Conservation (phyloP, 441 rosid genomes). For the Euphorbia celastroides region DNA sequence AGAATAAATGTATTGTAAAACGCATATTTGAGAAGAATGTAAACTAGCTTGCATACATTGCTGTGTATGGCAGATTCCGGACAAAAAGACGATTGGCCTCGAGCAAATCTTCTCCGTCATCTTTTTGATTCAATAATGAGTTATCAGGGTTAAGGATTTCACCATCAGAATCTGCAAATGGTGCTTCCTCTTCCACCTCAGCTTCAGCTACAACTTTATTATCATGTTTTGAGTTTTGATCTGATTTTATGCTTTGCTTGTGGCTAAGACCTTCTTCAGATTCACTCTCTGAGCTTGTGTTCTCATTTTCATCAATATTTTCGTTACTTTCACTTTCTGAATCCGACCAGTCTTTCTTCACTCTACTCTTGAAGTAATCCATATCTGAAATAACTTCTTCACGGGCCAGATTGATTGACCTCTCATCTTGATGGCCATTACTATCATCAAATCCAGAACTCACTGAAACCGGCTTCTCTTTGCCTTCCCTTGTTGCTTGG, state of each 20-base stretch:
- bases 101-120: conserved; percentile 35
- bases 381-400: conserved; percentile 65
- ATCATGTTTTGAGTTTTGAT: conserved; percentile 16
- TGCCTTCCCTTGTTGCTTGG: conserved; percentile 28
- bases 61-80: conserved; percentile 73
- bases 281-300: conserved; percentile 18
- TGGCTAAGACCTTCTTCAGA: conserved; percentile 13
- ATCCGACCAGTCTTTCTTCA: conserved; percentile 68
- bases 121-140: conserved; percentile 28
- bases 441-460: conserved; percentile 20
- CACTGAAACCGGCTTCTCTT: conserved; percentile 18
- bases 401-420: conserved; percentile 25
- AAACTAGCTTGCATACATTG: conserved; percentile 42
- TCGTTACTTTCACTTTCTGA: conserved; percentile 68
- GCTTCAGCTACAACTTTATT: conserved; percentile 20
- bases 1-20: neutral
- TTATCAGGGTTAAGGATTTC: conserved; percentile 32
- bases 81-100: conserved; percentile 69
- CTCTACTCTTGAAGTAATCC: conserved; percentile 90
- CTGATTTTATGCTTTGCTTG: conserved; percentile 15
- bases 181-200: conserved; percentile 31
- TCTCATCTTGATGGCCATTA: conserved; percentile 29
- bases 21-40: neutral
- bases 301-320: conserved; percentile 26
- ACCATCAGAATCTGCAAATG: conserved; percentile 32